A percentile compares a stretch with the other conserved stretches of the same genome.
phyloP scores from a whole-genome alignment of 208 protist genomes.

The Crithidia thermophila region DNA sequence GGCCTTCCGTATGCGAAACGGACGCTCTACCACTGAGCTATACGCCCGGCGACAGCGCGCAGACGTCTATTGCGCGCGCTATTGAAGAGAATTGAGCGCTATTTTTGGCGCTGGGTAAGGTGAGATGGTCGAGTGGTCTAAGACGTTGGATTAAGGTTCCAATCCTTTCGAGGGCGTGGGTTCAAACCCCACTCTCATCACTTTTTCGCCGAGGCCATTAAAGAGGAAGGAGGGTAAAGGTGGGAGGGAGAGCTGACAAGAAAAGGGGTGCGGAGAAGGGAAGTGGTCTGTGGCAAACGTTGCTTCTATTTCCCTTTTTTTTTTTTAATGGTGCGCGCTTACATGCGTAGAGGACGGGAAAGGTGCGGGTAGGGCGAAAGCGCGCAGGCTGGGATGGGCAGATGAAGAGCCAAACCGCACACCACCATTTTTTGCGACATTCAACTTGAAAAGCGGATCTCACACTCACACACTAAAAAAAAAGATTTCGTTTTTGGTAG shows the following conservation, averaged over 20 bases:
- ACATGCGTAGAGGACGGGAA: too few species aligned
- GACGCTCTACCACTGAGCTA: slow-evolving; percentile 83
- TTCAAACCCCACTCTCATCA: slow-evolving; percentile 76
- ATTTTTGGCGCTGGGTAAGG: slow-evolving; percentile 12
- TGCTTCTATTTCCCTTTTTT: too few species aligned
- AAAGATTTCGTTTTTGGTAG: too few species aligned
- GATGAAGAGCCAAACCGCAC: too few species aligned
- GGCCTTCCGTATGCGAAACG: slow-evolving; percentile 80
- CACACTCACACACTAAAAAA: too few species aligned
- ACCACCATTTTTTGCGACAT: too few species aligned
- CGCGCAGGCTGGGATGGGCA: too few species aligned
- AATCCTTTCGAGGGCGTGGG: slow-evolving; percentile 73
- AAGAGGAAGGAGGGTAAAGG: not conserved
- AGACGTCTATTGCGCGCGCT: not conserved
- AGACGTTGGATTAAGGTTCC: slow-evolving; percentile 74
- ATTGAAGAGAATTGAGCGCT: not conserved
- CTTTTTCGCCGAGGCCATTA: slow-evolving; percentile 25
- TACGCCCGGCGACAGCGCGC: slow-evolving; percentile 34
- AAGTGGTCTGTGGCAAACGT: too few species aligned
- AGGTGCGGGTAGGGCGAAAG: too few species aligned
- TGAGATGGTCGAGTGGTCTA: slow-evolving; percentile 77
- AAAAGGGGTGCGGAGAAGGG: not conserved
- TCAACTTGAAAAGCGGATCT: too few species aligned
- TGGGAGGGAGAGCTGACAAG: not conserved
- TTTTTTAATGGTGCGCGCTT: too few species aligned